These are phyloP conservation scores for Scutellaria barbata DNA, from an alignment of 257 asterid species.

Conservation along the genomic window DNA sequence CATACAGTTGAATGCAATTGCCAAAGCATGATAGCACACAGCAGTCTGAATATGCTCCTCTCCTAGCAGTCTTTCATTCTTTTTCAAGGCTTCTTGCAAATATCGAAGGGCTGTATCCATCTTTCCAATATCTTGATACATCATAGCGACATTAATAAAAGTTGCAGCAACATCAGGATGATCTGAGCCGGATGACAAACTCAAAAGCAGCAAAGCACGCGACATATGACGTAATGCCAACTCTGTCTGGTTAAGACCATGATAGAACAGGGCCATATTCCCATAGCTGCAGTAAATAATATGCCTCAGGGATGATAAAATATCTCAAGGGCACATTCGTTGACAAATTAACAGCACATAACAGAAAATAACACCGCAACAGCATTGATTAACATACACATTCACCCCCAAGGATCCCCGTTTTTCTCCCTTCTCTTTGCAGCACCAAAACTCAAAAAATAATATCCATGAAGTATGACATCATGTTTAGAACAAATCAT, in stretches of 20 bases:
- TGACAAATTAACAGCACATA: neutral
- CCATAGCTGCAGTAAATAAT: slow-evolving; percentile 66
- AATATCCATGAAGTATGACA: neutral
- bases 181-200: slow-evolving; percentile 85
- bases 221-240: slow-evolving; percentile 91
- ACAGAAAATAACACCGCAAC: neutral
- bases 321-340: neutral
- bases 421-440: neutral
- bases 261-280: slow-evolving; percentile 92
- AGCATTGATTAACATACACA: neutral
- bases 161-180: slow-evolving; percentile 97
- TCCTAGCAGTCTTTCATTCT: slow-evolving; percentile 82
- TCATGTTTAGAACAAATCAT: slow-evolving; percentile 2
- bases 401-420: neutral
- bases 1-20: slow-evolving; percentile 85
- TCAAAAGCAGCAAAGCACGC: slow-evolving; percentile 73
- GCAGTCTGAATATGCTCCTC: slow-evolving; percentile 94
- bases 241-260: slow-evolving; percentile 88
- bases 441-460: too few relatives aligned
- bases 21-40: slow-evolving; percentile 91
- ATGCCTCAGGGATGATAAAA: slow-evolving; percentile 1
- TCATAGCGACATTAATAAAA: slow-evolving; percentile 90
- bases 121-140: slow-evolving; percentile 91
- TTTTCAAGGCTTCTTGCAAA: slow-evolving; percentile 89
- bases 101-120: slow-evolving; percentile 88